These are phyloP conservation scores for Strobilomyces confusus DNA, from an alignment of 768 basidiomycete species.

Conservation along the genomic window DNA sequence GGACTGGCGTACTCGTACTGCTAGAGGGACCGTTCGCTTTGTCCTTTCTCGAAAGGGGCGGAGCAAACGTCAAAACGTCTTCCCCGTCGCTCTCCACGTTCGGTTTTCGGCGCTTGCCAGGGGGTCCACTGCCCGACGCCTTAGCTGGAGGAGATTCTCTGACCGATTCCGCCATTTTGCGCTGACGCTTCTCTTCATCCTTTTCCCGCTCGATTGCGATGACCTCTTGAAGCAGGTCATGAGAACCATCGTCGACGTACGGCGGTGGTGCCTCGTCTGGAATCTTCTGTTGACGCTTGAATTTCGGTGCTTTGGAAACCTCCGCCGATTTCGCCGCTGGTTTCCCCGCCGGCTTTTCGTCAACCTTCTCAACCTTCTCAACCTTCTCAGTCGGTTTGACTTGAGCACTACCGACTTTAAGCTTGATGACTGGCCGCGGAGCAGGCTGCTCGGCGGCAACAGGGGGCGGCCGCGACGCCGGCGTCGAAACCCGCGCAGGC, in stretches of 20 bases:
- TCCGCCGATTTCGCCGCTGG: conserved; percentile 25
- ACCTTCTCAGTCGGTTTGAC: conserved; percentile 33
- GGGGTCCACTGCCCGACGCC: conserved; percentile 35
- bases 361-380: conserved; percentile 24
- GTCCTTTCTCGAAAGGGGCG: conserved; percentile 55
- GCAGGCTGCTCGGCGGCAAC: conserved; percentile 30
- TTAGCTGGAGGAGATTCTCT: conserved; percentile 37
- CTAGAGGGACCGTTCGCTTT: conserved; percentile 31
- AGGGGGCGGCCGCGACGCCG: conserved; percentile 14
- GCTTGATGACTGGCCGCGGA: conserved; percentile 59
- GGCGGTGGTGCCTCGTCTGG: conserved; percentile 53
- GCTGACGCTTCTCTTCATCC: conserved; percentile 49
- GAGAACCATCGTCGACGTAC: conserved; percentile 76
- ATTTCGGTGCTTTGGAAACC: conserved; percentile 36
- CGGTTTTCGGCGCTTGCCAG: conserved; percentile 58
- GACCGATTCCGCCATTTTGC: conserved; percentile 38
- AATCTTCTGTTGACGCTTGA: conserved; percentile 43
- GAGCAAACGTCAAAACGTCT: conserved; percentile 58
- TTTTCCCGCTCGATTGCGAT: conserved; percentile 74
- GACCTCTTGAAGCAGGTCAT: conserved; percentile 77
- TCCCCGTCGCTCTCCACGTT: conserved; percentile 46
- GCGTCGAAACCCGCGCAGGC: conserved; percentile 4
- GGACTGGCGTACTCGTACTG: conserved; percentile 40
- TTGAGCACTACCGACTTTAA: conserved; percentile 52
- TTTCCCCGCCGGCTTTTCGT: conserved; percentile 27